Conservation (phyloP, 805 yeast species). For the Monosporozyma aquatica region DNA sequence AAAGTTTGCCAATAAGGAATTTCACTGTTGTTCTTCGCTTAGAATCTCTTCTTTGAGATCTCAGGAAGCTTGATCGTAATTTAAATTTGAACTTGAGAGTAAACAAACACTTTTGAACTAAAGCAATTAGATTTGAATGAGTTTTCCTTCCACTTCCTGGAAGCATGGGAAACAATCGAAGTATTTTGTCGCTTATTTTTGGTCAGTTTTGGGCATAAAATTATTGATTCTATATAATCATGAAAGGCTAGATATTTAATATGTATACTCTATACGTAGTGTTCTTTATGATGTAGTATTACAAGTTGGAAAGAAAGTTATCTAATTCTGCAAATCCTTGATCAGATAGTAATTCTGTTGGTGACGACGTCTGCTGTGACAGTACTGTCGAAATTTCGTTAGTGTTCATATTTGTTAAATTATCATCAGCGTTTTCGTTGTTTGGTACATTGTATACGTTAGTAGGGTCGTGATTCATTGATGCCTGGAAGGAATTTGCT, state of each 20-base stretch:
- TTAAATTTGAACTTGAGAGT: too few species aligned
- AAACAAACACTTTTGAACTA: too few species aligned
- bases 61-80: too few species aligned
- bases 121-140: too few species aligned
- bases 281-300: slow-evolving; percentile 1
- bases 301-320: slow-evolving; percentile 24
- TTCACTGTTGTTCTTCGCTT: too few species aligned
- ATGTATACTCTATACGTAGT: neutral
- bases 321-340: slow-evolving; percentile 26
- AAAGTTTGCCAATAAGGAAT: too few species aligned
- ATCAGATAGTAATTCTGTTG: slow-evolving; percentile 18
- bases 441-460: neutral
- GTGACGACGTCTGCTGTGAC: slow-evolving; percentile 15
- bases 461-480: neutral
- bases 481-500: neutral
- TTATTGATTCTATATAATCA: neutral
- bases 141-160: too few species aligned
- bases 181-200: too few species aligned
- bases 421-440: neutral
- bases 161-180: too few species aligned
- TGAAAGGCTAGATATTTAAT: neutral
- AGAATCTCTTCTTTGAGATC: too few species aligned
- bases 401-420: neutral
- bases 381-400: neutral
- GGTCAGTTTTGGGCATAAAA: neutral